A percentile compares a stretch with the other conserved stretches of the same genome.
These are phyloP conservation scores for Boletus subparvulus DNA, from an alignment of 768 basidiomycete species.

Conservation along the genomic window DNA sequence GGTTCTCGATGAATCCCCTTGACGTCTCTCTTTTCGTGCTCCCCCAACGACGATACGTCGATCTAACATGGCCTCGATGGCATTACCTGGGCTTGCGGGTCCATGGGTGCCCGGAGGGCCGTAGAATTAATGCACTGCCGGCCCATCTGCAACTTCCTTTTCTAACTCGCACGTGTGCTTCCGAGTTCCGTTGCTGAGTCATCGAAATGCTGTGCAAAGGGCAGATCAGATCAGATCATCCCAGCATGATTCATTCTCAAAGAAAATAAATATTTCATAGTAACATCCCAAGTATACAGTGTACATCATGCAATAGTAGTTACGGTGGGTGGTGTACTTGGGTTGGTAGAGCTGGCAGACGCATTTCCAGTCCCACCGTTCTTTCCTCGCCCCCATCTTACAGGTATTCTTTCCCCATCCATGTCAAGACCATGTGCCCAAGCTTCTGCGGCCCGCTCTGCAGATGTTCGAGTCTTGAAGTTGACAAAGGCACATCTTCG, in stretches of 20 bases:
- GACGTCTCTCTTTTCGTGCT: no score
- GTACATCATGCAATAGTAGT: constrained; percentile 14
- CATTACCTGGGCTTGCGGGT: no score
- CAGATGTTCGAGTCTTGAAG: constrained; percentile 78
- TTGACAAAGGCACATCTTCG: constrained; percentile 92
- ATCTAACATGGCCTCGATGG: no score
- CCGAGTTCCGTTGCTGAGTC: constrained; percentile 30
- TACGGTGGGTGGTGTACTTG: constrained; percentile 5
- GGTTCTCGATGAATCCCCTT: no score
- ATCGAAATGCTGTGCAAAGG: background rate
- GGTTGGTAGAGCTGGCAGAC: constrained; percentile 10
- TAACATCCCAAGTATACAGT: background rate
- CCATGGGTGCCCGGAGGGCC: no score
- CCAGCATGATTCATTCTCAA: background rate
- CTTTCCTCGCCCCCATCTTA: constrained; percentile 89
- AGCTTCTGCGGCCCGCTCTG: constrained; percentile 84
- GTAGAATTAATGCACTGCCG: no score
- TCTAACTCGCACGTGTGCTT: constrained; percentile 42
- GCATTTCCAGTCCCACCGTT: constrained; percentile 37
- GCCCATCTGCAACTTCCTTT: constrained; percentile 24
- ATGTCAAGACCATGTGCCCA: constrained; percentile 92
- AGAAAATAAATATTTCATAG: background rate
- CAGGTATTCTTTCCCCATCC: constrained; percentile 65
- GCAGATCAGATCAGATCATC: background rate
- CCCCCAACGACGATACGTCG: no score